These are phyloP conservation scores for Phialocephala subalpina DNA, from an alignment of 2,329 filamentous ascomycete genomes.

Conservation along the genomic window DNA sequence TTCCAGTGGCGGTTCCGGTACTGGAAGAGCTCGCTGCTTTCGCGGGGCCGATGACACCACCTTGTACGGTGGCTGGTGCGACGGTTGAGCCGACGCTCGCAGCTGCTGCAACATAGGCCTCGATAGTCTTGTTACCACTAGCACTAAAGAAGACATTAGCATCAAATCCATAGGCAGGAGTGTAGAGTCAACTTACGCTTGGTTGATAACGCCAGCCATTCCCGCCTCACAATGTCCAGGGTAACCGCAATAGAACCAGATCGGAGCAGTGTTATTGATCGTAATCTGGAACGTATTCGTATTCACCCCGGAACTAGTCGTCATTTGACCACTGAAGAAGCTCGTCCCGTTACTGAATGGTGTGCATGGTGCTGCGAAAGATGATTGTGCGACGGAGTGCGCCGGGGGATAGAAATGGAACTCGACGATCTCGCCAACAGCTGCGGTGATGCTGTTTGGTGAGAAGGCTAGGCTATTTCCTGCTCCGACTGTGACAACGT, in stretches of 20 bases:
- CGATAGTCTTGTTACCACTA: constrained; percentile 28
- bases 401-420: constrained; percentile 61
- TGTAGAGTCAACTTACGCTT: constrained; percentile 39
- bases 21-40: constrained; percentile 18
- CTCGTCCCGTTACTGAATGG: constrained; percentile 39
- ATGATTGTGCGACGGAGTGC: constrained; percentile 55
- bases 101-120: constrained; percentile 28
- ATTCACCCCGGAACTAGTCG: constrained; percentile 33
- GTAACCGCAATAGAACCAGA: constrained; percentile 54
- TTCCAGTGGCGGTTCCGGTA: constrained; percentile 12
- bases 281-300: constrained; percentile 50
- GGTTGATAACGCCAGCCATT: constrained; percentile 55
- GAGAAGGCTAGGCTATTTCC: constrained; percentile 52
- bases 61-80: constrained; percentile 29
- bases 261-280: constrained; percentile 49
- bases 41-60: constrained; percentile 30
- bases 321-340: constrained; percentile 36
- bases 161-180: constrained; percentile 7
- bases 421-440: constrained; percentile 59
- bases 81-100: constrained; percentile 18
- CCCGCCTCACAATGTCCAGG: constrained; percentile 50
- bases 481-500: constrained; percentile 44
- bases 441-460: constrained; percentile 58
- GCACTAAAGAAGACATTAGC: constrained; percentile 19
- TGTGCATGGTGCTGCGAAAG: constrained; percentile 45